Evolutionary conservation across 1,139 yeast genomes (phyloP).

Genomic region (Suhomyces bolitotheri): DNA sequence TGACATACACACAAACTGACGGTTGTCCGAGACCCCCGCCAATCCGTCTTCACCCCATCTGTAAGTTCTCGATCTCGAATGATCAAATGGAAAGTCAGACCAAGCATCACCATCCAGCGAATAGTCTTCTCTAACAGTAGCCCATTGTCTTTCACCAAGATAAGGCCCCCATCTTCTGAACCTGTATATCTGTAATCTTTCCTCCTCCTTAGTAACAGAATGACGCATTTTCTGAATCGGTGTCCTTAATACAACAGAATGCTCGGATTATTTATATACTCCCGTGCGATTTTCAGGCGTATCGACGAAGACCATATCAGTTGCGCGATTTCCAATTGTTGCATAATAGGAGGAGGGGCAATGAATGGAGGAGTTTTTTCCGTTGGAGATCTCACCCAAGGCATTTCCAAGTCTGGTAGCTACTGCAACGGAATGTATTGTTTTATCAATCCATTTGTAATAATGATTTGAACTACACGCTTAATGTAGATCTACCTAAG

Average conservation of each 20-base stretch:
- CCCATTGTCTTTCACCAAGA: constrained; percentile 90
- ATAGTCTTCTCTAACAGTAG: constrained; percentile 92
- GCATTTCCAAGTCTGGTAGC: too few relatives aligned
- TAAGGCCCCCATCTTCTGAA: constrained; percentile 84
- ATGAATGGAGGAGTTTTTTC: not conserved
- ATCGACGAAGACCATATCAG: constrained; percentile 1
- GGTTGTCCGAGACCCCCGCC: constrained; percentile 88
- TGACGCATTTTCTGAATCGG: constrained; percentile 8
- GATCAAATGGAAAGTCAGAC: constrained; percentile 88
- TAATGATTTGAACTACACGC: too few relatives aligned
- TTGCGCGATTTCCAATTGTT: constrained; percentile 7
- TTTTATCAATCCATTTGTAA: too few relatives aligned
- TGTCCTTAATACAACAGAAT: not conserved
- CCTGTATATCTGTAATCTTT: constrained; percentile 61
- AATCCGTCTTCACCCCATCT: constrained; percentile 98
- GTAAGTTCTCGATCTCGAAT: constrained; percentile 78
- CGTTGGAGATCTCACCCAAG: too few relatives aligned
- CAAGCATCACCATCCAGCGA: constrained; percentile 89
- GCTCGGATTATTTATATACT: too few relatives aligned
- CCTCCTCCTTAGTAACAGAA: constrained; percentile 59
- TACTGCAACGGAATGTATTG: too few relatives aligned
- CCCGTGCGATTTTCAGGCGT: constrained; percentile 1
- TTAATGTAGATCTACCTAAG: too few relatives aligned
- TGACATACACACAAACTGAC: constrained; percentile 73
- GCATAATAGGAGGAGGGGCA: not conserved